Base-by-base conservation (phyloP, 108 stramenopile species). In the Schizochytrium sp. region DNA sequence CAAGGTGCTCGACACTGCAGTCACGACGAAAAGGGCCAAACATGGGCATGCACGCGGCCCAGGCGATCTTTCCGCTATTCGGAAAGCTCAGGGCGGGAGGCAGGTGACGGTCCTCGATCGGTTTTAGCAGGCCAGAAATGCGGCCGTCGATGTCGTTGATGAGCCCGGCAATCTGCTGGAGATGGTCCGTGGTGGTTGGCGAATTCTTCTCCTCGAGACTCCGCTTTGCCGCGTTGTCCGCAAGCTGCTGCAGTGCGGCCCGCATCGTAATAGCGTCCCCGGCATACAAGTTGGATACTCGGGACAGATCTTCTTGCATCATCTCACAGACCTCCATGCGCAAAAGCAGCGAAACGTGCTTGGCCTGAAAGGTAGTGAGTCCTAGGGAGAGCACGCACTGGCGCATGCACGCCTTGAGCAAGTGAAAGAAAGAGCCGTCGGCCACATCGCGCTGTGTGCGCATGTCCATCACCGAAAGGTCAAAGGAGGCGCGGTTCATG, bases 401-500 rank as follows among this genome's bases (percentile, higher is more conserved):
- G 76, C 76, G 76, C 45, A 83, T 53, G 51, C 76, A 53, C 16
- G 76, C 76, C 48, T 83, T 83, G 4, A 83, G 51, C 45, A 83
- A 23, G 23, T 83, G 76, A 23, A 83, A 83, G 76, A 83, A 83
- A 18, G 76, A 83, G 76, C 76, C 76, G 4, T 83, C 76, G 51
- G 48, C 51, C 23, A 83, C 76, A 4, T 83, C 76, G n/a, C 76
- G 45, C 76, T 83, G 76, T 16, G 76, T 83, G 23, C 76, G 76
- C 76, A 83, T 83, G 51, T 83, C 76, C 76, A 83, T 83, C 14
- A 53, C 51, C 48, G 76, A 47, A 23, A 83, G n/a, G 51, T 83
- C 76, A 83, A 53, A 83, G n/a, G 76, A 83, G 76, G 45, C 51
- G 51, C 76, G 76, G 28, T 83, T 83, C n/a, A 25, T 53, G 76